Percentiles rank a stretch among this genome's conserved stretches.
Evolutionary conservation across 495 filamentous ascomycete genomes (phyloP).

Genomic region (Talaromyces stipitatus): DNA sequence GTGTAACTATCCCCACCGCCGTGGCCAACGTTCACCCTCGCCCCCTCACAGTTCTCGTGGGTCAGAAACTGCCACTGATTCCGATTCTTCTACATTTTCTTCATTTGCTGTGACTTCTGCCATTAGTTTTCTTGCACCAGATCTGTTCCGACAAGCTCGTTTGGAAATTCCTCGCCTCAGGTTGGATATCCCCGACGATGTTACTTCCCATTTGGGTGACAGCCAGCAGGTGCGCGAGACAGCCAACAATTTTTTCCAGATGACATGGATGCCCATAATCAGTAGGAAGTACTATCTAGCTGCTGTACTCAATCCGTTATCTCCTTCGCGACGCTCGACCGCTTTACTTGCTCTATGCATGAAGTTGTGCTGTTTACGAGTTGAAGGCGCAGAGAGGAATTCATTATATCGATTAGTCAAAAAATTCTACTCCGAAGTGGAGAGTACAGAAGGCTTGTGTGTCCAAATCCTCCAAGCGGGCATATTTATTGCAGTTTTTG

Average conservation of each 20-base stretch:
- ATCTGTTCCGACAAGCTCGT: not conserved
- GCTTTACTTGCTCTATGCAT: not conserved
- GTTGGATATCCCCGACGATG: not conserved
- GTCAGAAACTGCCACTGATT: not conserved
- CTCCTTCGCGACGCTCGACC: not conserved
- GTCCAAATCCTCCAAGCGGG: constrained; percentile 13
- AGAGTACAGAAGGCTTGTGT: not conserved
- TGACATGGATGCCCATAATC: not conserved
- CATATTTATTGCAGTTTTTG: constrained; percentile 22
- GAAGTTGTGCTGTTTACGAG: not conserved
- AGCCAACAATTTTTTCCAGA: not conserved
- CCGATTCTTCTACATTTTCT: not conserved
- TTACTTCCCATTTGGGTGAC: not conserved
- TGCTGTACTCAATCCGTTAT: not conserved
- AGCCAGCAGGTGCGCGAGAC: not conserved
- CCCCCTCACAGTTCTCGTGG: not conserved
- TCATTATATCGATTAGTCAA: not conserved
- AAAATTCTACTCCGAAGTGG: constrained; percentile 1
- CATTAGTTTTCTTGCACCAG: not conserved
- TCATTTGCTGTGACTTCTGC: not conserved
- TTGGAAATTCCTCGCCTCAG: not conserved
- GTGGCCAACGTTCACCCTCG: not conserved
- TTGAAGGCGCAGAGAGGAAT: not conserved
- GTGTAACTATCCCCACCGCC: not conserved
- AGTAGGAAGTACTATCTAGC: not conserved